These are phyloP conservation scores for Termitomyces sp. DNA, from an alignment of 768 basidiomycete species.

Conservation along the genomic window DNA sequence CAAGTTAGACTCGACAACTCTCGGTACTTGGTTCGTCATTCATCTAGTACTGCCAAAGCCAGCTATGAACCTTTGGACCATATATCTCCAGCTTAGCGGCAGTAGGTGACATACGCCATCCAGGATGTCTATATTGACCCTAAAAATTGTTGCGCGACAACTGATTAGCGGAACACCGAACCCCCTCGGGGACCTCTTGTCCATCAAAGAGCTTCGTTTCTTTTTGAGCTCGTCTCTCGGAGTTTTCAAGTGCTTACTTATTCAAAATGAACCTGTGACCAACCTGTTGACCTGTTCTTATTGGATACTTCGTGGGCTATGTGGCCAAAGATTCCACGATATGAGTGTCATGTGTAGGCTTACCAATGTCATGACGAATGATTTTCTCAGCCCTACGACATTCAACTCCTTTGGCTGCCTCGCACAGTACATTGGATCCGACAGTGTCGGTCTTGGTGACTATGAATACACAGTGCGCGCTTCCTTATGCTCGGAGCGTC, in stretches of 20 bases:
- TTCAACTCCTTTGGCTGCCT: not conserved
- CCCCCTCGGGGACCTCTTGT: not conserved
- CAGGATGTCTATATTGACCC: no score
- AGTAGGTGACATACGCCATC: no score
- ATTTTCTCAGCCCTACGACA: not conserved
- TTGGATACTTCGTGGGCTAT: not conserved
- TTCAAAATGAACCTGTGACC: not conserved
- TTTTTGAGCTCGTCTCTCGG: not conserved
- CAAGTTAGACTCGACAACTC: no score
- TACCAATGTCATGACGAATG: no score
- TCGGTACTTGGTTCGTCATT: no score
- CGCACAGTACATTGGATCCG: not conserved
- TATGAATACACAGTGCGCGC: no score
- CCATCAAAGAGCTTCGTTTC: not conserved
- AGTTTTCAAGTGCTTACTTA: not conserved
- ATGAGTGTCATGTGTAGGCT: not conserved
- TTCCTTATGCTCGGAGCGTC: no score
- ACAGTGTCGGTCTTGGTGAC: not conserved
- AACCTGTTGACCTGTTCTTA: not conserved
- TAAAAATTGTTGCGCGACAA: not conserved
- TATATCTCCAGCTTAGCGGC: not conserved
- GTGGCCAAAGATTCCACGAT: not conserved
- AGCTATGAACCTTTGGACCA: not conserved
- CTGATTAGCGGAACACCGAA: not conserved
- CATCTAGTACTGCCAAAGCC: no score